phyloP scores from a whole-genome alignment of 768 basidiomycete species.

The Cytidiella melzeri region DNA sequence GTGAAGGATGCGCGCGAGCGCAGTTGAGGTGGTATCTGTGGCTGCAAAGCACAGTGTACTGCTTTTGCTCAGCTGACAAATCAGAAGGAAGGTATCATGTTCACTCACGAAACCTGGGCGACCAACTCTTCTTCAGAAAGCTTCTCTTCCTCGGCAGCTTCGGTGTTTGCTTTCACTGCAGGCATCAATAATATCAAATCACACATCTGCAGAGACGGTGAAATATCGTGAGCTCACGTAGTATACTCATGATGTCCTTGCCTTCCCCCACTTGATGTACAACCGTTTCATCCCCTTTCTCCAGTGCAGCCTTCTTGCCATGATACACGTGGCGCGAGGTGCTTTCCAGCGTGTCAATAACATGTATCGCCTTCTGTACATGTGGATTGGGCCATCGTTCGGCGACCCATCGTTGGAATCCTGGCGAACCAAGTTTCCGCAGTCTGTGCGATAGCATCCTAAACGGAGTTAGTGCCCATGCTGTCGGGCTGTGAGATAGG shows the following conservation, averaged over 20 bases:
- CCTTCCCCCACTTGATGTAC: constrained; percentile 20
- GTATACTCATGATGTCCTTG: constrained; percentile 25
- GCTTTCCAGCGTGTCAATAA: constrained; percentile 13
- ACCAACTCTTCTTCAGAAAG: constrained; percentile 23
- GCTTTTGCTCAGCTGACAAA: too few species aligned
- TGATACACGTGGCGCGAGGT: constrained; percentile 15
- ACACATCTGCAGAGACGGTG: too few species aligned
- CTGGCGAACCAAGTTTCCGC: not conserved
- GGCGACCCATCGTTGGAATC: not conserved
- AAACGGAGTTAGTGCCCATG: not conserved
- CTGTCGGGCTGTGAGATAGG: not conserved
- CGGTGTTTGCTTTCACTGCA: constrained; percentile 20
- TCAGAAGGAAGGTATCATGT: too few species aligned
- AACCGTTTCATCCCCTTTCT: constrained; percentile 15
- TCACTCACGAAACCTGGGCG: constrained; percentile 22
- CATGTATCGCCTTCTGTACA: constrained; percentile 8
- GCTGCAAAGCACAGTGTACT: constrained; percentile 21
- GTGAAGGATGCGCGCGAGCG: constrained; percentile 23
- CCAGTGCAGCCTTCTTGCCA: constrained; percentile 15
- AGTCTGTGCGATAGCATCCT: not conserved
- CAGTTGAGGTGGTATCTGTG: constrained; percentile 25
- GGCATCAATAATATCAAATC: too few species aligned
- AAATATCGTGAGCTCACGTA: constrained; percentile 13
- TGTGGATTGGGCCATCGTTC: not conserved
- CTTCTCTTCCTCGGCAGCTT: constrained; percentile 16